These are phyloP conservation scores for Achaetomiella virescens DNA, from an alignment of 495 filamentous ascomycete genomes.

Conservation along the genomic window DNA sequence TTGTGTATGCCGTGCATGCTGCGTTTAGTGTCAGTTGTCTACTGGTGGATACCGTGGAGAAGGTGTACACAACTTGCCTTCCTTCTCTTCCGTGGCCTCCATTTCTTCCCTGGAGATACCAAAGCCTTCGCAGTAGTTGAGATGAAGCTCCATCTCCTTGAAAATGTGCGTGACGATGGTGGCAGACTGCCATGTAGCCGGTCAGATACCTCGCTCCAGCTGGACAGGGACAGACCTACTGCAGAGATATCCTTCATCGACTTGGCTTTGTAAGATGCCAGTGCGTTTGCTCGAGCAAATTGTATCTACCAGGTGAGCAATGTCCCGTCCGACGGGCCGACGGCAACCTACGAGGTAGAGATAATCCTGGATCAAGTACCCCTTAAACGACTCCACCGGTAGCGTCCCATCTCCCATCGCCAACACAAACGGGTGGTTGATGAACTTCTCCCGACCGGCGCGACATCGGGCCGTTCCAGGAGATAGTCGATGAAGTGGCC, in stretches of 20 bases:
- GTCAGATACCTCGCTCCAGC: neutral
- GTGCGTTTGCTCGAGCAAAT: conserved; percentile 76
- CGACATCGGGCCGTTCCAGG: conserved; percentile 67
- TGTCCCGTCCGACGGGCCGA: neutral
- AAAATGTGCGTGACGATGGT: conserved; percentile 67
- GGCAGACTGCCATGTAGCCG: conserved; percentile 50
- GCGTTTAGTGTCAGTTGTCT: conserved; percentile 5
- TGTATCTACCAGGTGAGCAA: conserved; percentile 52
- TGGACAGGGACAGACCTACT: conserved; percentile 28
- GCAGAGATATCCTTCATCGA: conserved; percentile 64
- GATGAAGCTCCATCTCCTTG: conserved; percentile 71
- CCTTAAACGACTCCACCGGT: conserved; percentile 66
- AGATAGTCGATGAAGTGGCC: conserved; percentile 80
- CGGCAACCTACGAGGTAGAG: conserved; percentile 64
- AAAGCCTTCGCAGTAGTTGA: conserved; percentile 72
- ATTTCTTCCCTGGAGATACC: conserved; percentile 73
- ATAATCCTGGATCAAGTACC: conserved; percentile 86
- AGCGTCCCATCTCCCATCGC: conserved; percentile 70
- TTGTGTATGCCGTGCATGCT: conserved; percentile 69
- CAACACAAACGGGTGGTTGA: conserved; percentile 73
- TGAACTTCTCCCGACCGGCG: conserved; percentile 58
- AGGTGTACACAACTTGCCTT: conserved; percentile 45
- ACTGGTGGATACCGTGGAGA: neutral
- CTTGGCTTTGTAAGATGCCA: conserved; percentile 77
- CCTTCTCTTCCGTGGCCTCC: conserved; percentile 62